Evolutionary conservation across 2,329 filamentous ascomycete species (phyloP).

Genomic region (Hymenotorrendiella dingleyae): DNA sequence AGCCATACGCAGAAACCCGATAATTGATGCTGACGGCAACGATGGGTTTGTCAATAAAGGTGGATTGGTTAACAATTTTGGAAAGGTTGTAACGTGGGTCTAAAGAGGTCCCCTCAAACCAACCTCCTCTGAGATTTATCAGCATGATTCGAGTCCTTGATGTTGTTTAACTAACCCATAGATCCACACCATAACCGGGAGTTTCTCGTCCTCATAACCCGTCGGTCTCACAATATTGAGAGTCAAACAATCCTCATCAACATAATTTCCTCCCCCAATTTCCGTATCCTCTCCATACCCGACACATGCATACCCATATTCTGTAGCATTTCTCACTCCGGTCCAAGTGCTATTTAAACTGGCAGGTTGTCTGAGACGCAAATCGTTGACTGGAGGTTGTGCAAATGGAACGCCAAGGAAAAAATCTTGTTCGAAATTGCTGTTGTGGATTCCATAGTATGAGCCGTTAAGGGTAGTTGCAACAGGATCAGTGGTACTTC

Average conservation of each 20-base stretch:
- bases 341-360: slow-evolving; percentile 1
- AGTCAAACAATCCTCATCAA: slow-evolving; percentile 33
- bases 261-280: slow-evolving; percentile 9
- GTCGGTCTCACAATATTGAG: slow-evolving; percentile 35
- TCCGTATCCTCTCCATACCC: neutral
- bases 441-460: neutral
- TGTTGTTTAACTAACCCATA: too few species aligned
- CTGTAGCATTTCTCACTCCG: slow-evolving; percentile 1
- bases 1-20: neutral
- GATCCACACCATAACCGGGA: slow-evolving; percentile 41
- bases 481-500: too few species aligned
- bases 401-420: slow-evolving; percentile 35
- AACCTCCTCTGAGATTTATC: too few species aligned
- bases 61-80: slow-evolving; percentile 33
- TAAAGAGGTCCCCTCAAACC: slow-evolving; percentile 33
- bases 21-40: neutral
- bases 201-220: slow-evolving; percentile 28
- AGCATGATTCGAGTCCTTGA: too few species aligned
- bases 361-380: slow-evolving; percentile 33
- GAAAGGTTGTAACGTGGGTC: slow-evolving; percentile 37
- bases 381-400: slow-evolving; percentile 31
- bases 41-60: neutral
- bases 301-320: slow-evolving; percentile 11
- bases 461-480: too few species aligned
- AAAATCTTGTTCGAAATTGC: neutral